Evolutionary conservation across 1,284 basidiomycete genomes (phyloP), one percentile per base, ranked within the genome.

Genomic region (Ceratobasidium sp.): DNA sequence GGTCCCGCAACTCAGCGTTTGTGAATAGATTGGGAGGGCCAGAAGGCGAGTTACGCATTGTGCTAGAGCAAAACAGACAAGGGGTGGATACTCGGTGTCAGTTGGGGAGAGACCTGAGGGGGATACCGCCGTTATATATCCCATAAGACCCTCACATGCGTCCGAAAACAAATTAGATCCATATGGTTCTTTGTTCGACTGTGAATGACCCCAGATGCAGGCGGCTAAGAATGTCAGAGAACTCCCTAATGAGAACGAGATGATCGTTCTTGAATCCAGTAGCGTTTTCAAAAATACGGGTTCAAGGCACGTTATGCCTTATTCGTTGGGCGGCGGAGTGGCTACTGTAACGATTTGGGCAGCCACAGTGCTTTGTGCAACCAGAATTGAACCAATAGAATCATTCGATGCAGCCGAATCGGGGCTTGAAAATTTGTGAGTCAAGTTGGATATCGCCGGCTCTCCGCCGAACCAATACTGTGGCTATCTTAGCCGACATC

Each of bases 1-100:
- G 13, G 17, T 57, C 67, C 20, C 67, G 28, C 13, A 42, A n/a
- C 17, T 26, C 67, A 12, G 20, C 38, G n/a, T 20, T 17, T 10
- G 38, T 44, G 44, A 69, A 69, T 3, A 69, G 20, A 57, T 69
- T 15, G 6, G 67, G 67, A n/a, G 67, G 67, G 10, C 42, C 40
- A 3, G 64, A 26, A 48, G 64, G 28, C 48, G 23, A 28, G 23
- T 48, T 66, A 9, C n/a, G 23, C 64, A 66, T 66, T 44, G 9
- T 64, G 20, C 1, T 64, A 64, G 38, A 44, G 3, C 7, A 46
- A 26, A 23, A 48, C 33, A n/a, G 40, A 12, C 42, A n/a, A 66
- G 64, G 44, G 23, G 38, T 42, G 61, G n/a, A 26, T 13, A 7
- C 61, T 44, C 38, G 12, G 13, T 42, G 61, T 64, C 40, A 1